A percentile compares a stretch with the other conserved stretches of the same genome.
Evolutionary conservation across 1,284 basidiomycete species (phyloP).

Genomic region (Malassezia obtusa): DNA sequence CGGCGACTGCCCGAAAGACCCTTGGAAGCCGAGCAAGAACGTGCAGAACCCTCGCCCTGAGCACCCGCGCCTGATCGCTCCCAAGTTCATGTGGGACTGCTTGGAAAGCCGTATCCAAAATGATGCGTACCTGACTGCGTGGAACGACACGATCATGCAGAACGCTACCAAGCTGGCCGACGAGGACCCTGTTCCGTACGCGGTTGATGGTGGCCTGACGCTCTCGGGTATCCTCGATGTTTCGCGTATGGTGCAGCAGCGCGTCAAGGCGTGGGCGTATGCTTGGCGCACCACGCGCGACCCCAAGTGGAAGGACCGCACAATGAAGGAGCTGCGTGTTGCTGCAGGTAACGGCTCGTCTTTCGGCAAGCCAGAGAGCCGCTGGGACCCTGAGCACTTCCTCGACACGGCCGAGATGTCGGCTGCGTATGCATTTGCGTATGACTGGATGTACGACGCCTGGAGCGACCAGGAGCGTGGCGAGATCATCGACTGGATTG

Average conservation of each 20-base stretch:
- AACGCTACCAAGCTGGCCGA: slow-evolving; percentile 69
- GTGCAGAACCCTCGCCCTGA: slow-evolving; percentile 57
- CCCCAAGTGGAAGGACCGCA: slow-evolving; percentile 75
- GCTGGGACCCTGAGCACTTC: slow-evolving; percentile 83
- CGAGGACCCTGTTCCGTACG: slow-evolving; percentile 59
- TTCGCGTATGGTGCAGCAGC: slow-evolving; percentile 76
- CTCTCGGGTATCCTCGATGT: slow-evolving; percentile 85
- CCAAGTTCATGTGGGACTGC: slow-evolving; percentile 79
- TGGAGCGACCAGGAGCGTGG: slow-evolving; percentile 67
- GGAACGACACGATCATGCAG: slow-evolving; percentile 81
- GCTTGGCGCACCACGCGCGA: slow-evolving; percentile 82
- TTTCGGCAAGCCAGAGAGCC: slow-evolving; percentile 54
- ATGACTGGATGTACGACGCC: slow-evolving; percentile 82
- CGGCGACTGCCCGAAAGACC: slow-evolving; percentile 24
- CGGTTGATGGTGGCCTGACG: slow-evolving; percentile 57
- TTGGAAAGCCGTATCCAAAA: slow-evolving; percentile 66
- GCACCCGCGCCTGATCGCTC: slow-evolving; percentile 83
- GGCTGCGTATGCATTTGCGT: slow-evolving; percentile 59
- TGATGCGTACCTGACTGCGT: slow-evolving; percentile 73
- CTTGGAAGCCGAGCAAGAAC: slow-evolving; percentile 56
- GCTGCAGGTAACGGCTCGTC: slow-evolving; percentile 42
- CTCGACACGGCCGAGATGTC: slow-evolving; percentile 85
- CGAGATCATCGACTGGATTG: slow-evolving; percentile 64
- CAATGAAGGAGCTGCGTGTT: slow-evolving; percentile 65
- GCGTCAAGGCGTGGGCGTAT: slow-evolving; percentile 85